Conservation (phyloP, 208 protist species). For the Acanthamoeba healyi region DNA sequence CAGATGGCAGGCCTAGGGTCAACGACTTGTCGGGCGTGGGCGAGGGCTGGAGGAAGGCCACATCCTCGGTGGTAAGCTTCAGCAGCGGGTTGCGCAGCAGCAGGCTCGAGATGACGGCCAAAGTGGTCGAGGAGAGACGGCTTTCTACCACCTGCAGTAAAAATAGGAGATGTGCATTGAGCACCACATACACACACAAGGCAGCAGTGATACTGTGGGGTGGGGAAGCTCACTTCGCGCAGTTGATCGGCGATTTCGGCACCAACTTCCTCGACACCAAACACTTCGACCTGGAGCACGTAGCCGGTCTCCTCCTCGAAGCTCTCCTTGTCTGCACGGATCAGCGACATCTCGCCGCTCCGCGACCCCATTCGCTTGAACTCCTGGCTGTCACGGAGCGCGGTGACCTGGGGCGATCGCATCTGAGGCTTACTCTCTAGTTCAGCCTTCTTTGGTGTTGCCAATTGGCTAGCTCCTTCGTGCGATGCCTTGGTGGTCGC, state of each 20-base stretch:
- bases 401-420: background rate
- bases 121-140: conserved; percentile 13
- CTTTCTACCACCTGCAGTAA: conserved; percentile 50
- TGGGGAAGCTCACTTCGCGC: background rate
- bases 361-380: background rate
- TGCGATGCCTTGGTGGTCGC: no score
- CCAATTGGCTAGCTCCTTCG: no score
- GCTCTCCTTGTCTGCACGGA: background rate
- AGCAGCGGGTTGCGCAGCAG: conserved; percentile 73
- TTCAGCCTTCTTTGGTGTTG: background rate
- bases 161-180: no score
- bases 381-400: background rate
- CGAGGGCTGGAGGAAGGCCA: conserved; percentile 55
- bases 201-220: background rate
- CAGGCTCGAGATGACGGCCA: conserved; percentile 63
- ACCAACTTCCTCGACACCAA: conserved; percentile 67
- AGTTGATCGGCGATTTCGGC: conserved; percentile 70
- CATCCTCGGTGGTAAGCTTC: conserved; percentile 66
- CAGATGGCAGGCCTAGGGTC: background rate
- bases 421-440: background rate
- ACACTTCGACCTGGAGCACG: conserved; percentile 59
- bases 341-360: background rate
- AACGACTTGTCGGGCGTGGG: background rate
- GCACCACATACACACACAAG: background rate
- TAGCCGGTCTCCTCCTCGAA: conserved; percentile 40